Conservation (phyloP, 1,284 basidiomycete species). For the Bondarzewia mesenterica region DNA sequence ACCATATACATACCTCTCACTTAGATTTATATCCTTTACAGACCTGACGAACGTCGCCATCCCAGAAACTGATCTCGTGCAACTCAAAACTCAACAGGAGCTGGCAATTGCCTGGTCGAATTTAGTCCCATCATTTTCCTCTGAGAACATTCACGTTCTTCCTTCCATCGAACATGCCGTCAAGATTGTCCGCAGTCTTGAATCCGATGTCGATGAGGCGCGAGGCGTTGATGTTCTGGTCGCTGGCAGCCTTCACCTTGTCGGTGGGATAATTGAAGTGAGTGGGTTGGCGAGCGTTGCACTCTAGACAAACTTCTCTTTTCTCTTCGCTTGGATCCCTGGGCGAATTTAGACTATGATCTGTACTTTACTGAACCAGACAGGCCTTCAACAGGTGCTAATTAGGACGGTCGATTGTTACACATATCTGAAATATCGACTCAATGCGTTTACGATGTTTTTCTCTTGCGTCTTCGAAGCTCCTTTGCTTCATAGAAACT, state of each 20-base stretch:
- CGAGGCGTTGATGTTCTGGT: conserved; percentile 63
- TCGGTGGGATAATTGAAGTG: conserved; percentile 92
- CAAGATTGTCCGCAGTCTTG: conserved; percentile 42
- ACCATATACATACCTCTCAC: neutral
- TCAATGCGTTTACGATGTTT: too few relatives aligned
- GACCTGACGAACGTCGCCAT: conserved; percentile 23
- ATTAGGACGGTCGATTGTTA: conserved; percentile 11
- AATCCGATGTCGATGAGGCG: conserved; percentile 12
- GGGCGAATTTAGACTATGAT: too few relatives aligned
- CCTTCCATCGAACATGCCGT: conserved; percentile 89
- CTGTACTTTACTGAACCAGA: neutral
- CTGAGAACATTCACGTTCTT: conserved; percentile 64
- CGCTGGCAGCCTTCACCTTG: conserved; percentile 88
- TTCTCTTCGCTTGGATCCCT: too few relatives aligned
- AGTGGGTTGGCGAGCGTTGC: conserved; percentile 66
- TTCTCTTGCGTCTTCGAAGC: too few relatives aligned
- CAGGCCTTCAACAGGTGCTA: conserved; percentile 14
- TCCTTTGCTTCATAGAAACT: conserved; percentile 38
- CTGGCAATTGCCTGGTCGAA: conserved; percentile 69
- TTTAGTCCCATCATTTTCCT: conserved; percentile 54
- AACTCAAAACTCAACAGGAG: conserved; percentile 70
- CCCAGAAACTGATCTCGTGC: conserved; percentile 52
- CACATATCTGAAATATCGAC: too few relatives aligned
- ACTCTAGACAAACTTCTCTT: too few relatives aligned
- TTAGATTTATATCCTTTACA: conserved; percentile 5